Evolutionary conservation across 495 filamentous ascomycete genomes (phyloP), one percentile per base, ranked within the genome.

Genomic region (Penicillium dipodomyicola): DNA sequence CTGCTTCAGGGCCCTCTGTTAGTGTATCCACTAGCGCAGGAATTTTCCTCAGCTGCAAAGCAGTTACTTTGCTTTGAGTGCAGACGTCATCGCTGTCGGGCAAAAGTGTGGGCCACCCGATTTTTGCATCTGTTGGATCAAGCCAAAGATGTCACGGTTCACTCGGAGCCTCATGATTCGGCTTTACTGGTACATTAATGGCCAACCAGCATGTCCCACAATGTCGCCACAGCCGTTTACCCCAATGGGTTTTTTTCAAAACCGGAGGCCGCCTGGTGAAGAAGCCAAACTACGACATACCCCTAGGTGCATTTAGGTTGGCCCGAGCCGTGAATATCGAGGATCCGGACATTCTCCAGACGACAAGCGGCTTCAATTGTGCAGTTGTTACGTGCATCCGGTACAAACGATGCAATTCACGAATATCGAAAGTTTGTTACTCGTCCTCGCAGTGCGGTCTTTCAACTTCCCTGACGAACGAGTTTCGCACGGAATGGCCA

Each of bases 61-160:
- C 41, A 44, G 22, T 22, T 44, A 23, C 3, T 44, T 44, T 44
- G 41, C 22, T 44, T 44, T 25, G 41, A 44, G 41, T 44, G 41
- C 20, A 44, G 41, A 12, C 41, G 7, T 3, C 41, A 44, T 44
- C 19, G 41, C 41, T 44, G 9, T 44, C 41, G 41, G 11, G 5
- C 19, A 44, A 44, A 44, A 23, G 41, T 22, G 41, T 44, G 41
- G 41, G 41, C 41, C 41, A 22, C 3, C 41, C 41, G 17, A 22
- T 22, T 44, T 44, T 44, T 44, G 19, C 6, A 23, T 44, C 9
- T 44, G 20, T 44, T 44, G 20, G 20, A 44, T 44, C 41, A 44
- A 44, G 37, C 41, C 41, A 44, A 44, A 44, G 41, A 44, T 23
- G 20, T 1, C 20, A 8, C 41, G 25, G 20, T 20, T 20, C 22